These are phyloP conservation scores for Neocatenulostroma microsporum DNA, from an alignment of 2,329 filamentous ascomycete species.

Conservation along the genomic window DNA sequence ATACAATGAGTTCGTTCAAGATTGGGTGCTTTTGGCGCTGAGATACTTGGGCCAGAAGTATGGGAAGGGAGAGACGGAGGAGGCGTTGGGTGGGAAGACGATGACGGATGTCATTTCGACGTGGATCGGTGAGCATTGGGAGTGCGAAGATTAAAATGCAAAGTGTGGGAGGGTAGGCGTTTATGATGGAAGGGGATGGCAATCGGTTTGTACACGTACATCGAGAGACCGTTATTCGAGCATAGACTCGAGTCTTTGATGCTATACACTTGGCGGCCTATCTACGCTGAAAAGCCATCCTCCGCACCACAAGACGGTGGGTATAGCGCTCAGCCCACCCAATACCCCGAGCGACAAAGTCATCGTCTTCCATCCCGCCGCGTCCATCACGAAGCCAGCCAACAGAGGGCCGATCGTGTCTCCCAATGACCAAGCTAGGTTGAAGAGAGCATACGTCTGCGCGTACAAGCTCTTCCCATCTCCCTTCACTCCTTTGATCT, in stretches of 20 bases:
- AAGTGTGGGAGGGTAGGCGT: no score
- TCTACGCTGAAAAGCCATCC: conserved; percentile 11
- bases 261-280: no score
- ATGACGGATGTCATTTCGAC: conserved; percentile 52
- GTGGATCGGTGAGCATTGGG: conserved; percentile 54
- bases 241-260: no score
- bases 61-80: conserved; percentile 43
- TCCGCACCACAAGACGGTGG: conserved; percentile 28
- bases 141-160: conserved; percentile 24
- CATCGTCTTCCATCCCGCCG: conserved; percentile 20
- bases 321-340: conserved; percentile 41
- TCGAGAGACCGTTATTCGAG: no score
- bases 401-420: conserved; percentile 19
- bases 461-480: conserved; percentile 29
- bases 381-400: conserved; percentile 19
- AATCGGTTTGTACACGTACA: no score
- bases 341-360: conserved; percentile 25
- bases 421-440: conserved; percentile 21
- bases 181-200: no score
- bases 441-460: conserved; percentile 45
- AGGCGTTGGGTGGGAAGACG: conserved; percentile 46
- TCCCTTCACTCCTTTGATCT: conserved; percentile 7
- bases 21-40: conserved; percentile 69
- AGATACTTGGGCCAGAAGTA: conserved; percentile 50
- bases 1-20: conserved; percentile 85